Percentiles rank a stretch among this genome's conserved stretches.
phyloP scores from a whole-genome alignment of 352 stramenopile species.

The Achlya hypogyna region DNA sequence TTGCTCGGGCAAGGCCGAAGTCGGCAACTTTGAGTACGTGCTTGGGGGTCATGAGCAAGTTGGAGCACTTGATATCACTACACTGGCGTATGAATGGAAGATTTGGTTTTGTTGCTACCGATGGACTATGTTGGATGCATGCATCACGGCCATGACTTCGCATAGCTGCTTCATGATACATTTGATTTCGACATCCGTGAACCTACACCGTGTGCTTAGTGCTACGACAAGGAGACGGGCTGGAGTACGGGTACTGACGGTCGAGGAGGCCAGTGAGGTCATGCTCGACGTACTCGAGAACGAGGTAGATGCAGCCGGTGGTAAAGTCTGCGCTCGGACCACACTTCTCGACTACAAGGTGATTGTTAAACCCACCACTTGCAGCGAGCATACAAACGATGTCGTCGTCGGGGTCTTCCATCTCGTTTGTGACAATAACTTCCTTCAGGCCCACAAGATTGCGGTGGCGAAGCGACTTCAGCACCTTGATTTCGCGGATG shows the following conservation, averaged over 20 bases:
- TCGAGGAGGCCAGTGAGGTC: conserved; percentile 83
- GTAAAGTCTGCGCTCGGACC: conserved; percentile 48
- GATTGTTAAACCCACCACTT: too few relatives aligned
- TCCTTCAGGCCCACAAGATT: conserved; percentile 95
- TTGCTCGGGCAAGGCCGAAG: conserved; percentile 77
- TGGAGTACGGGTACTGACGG: conserved; percentile 58
- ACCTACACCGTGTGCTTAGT: conserved; percentile 29
- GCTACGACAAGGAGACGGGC: not conserved
- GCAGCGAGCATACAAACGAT: not conserved
- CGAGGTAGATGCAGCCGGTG: conserved; percentile 80
- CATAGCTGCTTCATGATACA: conserved; percentile 80
- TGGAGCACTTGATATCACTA: conserved; percentile 83
- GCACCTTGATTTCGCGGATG: conserved; percentile 97
- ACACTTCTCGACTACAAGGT: not conserved
- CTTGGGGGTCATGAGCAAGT: conserved; percentile 66
- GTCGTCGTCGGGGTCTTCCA: conserved; percentile 63
- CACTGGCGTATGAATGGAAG: not conserved
- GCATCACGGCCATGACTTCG: conserved; percentile 83
- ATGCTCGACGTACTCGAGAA: conserved; percentile 84
- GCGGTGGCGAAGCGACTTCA: conserved; percentile 92
- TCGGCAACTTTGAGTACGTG: conserved; percentile 81
- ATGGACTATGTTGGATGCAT: conserved; percentile 82
- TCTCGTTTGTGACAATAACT: conserved; percentile 87
- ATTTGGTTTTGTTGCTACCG: conserved; percentile 28
- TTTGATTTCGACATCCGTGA: conserved; percentile 81